These are phyloP conservation scores for Phytophthora citrophthora DNA, from an alignment of 352 stramenopile species.

Conservation along the genomic window DNA sequence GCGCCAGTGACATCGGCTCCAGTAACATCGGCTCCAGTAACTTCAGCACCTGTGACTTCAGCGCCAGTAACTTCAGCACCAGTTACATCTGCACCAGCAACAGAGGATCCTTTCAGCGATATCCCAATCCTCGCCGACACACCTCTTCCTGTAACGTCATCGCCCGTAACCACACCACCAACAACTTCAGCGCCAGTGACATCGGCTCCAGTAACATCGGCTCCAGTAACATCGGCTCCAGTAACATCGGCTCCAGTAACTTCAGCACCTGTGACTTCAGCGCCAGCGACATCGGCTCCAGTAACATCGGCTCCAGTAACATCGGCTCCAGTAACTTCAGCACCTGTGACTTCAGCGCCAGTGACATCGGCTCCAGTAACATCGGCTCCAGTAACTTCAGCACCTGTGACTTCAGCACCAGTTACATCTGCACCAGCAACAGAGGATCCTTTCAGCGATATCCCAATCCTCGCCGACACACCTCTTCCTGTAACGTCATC, in stretches of 20 bases:
- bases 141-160: neutral
- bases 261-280: neutral
- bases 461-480: neutral
- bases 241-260: neutral
- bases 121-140: no score
- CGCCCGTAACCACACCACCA: neutral
- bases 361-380: neutral
- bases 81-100: neutral
- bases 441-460: no score
- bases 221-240: neutral
- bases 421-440: neutral
- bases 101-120: no score
- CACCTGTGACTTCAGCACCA: constrained; percentile 3
- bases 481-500: neutral
- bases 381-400: neutral
- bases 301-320: neutral
- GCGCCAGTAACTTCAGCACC: neutral
- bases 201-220: neutral
- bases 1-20: constrained; percentile 2
- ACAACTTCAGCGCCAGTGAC: neutral
- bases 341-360: neutral
- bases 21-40: constrained; percentile 5
- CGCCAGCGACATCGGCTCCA: neutral
- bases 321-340: neutral
- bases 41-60: constrained; percentile 1